phyloP scores from a whole-genome alignment of 345 rosid genomes.

The Raphanus sativus region DNA sequence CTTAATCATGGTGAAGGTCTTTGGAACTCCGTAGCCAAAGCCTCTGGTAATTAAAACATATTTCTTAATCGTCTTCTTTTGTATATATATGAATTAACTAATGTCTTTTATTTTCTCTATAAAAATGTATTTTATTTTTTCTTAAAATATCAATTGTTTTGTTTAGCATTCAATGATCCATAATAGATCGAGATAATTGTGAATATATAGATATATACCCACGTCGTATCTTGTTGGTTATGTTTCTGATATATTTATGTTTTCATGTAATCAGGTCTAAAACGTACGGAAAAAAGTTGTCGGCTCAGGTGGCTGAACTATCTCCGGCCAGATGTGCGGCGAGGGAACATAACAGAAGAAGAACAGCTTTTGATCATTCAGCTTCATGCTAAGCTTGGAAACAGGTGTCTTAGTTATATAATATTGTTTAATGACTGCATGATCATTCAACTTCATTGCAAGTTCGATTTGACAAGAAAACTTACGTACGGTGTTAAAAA shows the following conservation, averaged over 20 bases:
- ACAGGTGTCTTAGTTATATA: constrained; percentile 12
- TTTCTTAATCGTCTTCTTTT: neutral
- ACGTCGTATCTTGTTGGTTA: neutral
- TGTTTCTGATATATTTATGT: neutral
- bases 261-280: constrained; percentile 35
- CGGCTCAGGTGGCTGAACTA: constrained; percentile 46
- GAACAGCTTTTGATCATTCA: constrained; percentile 34
- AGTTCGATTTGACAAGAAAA: neutral
- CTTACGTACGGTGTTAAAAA: neutral
- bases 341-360: constrained; percentile 38
- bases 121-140: neutral
- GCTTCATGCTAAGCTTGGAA: constrained; percentile 42
- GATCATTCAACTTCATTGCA: neutral
- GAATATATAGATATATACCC: neutral
- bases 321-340: constrained; percentile 41
- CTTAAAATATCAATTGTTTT: neutral
- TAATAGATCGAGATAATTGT: neutral
- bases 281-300: constrained; percentile 94
- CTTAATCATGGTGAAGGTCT: constrained; percentile 69
- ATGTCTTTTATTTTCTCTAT: neutral
- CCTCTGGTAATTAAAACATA: constrained; percentile 44
- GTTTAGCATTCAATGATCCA: neutral
- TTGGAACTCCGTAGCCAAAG: constrained; percentile 68
- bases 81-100: neutral
- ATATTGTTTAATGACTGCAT: neutral